Conservation (phyloP, 306 rosid species). For the Hippophae gyantsensis region DNA sequence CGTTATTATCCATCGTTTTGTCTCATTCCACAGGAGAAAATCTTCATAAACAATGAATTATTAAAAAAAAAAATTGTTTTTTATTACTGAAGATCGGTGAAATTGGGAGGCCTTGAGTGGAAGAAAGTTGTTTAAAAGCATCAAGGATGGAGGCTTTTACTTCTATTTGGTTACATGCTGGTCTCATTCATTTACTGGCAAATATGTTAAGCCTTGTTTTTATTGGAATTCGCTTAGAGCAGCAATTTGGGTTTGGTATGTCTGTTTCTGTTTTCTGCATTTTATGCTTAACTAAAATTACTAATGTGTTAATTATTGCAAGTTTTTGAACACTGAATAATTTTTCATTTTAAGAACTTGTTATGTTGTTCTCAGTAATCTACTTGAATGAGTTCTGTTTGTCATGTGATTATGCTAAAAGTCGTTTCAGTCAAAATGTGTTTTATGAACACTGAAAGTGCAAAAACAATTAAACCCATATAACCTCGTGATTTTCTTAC, state of each 20-base stretch:
- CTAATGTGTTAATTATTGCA: too few relatives aligned
- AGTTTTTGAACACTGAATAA: too few relatives aligned
- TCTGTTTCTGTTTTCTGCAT: neutral
- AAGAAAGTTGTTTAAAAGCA: constrained; percentile 44
- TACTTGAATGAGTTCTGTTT: too few relatives aligned
- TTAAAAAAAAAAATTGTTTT: too few relatives aligned
- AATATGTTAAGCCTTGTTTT: constrained; percentile 75
- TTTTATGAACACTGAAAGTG: too few relatives aligned
- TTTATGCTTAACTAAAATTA: too few relatives aligned
- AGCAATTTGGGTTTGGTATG: constrained; percentile 82
- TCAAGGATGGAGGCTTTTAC: constrained; percentile 82
- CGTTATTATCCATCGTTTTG: neutral
- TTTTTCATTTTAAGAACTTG: too few relatives aligned
- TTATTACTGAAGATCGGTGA: constrained; percentile 43
- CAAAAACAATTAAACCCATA: too few relatives aligned
- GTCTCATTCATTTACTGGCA: constrained; percentile 58
- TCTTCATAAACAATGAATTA: neutral
- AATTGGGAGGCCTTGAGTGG: constrained; percentile 68
- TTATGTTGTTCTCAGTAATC: too few relatives aligned
- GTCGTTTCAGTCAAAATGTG: too few relatives aligned
- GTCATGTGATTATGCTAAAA: too few relatives aligned
- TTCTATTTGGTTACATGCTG: constrained; percentile 91
- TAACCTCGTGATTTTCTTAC: too few relatives aligned
- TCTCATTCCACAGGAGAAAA: neutral
- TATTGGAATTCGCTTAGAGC: constrained; percentile 82